Percentiles rank a stretch among this genome's conserved stretches.
Conservation (phyloP, 228 moss, liverwort and hornwort species). For the Sphagnum fallax region DNA sequence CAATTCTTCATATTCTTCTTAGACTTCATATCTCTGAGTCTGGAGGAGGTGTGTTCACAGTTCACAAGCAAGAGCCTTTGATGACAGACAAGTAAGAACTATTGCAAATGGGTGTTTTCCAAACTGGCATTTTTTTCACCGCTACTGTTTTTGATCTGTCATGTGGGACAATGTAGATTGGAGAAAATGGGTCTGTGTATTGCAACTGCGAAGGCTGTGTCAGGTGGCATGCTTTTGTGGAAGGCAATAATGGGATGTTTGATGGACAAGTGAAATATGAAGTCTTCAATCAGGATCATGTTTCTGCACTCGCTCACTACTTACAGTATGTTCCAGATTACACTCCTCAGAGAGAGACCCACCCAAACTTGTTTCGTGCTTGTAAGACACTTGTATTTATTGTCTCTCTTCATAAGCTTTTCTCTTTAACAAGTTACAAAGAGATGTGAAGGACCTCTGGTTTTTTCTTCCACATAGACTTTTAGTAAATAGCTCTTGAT, state of each 20-base stretch:
- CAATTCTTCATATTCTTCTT: background rate
- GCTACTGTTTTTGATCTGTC: slow-evolving; percentile 6
- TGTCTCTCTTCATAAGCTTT: background rate
- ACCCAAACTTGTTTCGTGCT: background rate
- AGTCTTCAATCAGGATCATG: slow-evolving; percentile 50
- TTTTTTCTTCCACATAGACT: too few species aligned
- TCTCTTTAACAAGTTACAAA: too few species aligned
- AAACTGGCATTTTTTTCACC: slow-evolving; percentile 1
- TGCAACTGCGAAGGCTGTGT: slow-evolving; percentile 48
- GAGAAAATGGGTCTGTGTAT: slow-evolving; percentile 37
- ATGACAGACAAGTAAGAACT: background rate
- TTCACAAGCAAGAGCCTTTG: background rate
- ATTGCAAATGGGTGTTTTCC: background rate
- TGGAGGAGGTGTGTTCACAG: background rate
- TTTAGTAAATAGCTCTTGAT: too few species aligned
- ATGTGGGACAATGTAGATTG: slow-evolving; percentile 27
- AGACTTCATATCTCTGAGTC: background rate
- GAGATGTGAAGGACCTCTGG: too few species aligned
- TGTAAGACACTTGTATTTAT: background rate
- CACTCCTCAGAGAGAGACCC: too few species aligned
- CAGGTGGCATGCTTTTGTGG: slow-evolving; percentile 44
- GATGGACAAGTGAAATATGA: slow-evolving; percentile 44
- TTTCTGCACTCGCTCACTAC: slow-evolving; percentile 42
- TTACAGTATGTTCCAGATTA: slow-evolving; percentile 19
- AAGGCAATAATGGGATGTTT: slow-evolving; percentile 26